These are phyloP conservation scores for Achaetomiella virescens DNA, from an alignment of 495 filamentous ascomycete species.

Conservation along the genomic window DNA sequence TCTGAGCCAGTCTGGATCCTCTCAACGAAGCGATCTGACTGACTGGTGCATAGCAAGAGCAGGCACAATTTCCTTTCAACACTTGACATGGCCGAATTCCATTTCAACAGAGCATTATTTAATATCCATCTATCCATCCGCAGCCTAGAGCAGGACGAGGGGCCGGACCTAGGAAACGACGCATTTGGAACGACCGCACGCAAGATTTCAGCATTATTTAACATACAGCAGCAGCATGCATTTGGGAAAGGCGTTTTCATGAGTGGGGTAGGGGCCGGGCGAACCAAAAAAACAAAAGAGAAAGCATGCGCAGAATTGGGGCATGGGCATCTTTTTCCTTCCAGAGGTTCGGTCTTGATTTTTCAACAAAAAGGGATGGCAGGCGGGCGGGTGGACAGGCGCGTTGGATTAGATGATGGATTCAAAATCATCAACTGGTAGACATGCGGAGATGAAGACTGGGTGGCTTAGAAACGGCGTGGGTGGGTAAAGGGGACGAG, in stretches of 20 bases:
- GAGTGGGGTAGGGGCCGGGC: background rate
- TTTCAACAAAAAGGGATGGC: constrained; percentile 33
- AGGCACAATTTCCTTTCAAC: constrained; percentile 19
- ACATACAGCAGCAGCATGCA: constrained; percentile 16
- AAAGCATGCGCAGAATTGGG: constrained; percentile 6
- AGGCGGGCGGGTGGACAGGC: background rate
- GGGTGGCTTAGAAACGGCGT: background rate
- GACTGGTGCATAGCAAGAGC: background rate
- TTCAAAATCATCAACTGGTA: constrained; percentile 9
- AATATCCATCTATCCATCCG: constrained; percentile 17
- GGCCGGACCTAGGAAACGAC: constrained; percentile 7
- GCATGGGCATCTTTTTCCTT: constrained; percentile 6
- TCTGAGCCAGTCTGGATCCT: background rate
- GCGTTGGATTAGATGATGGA: constrained; percentile 10
- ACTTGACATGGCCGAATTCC: constrained; percentile 15
- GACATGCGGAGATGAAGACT: background rate
- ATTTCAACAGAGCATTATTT: constrained; percentile 14
- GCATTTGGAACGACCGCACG: constrained; percentile 7
- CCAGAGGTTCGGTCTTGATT: constrained; percentile 18
- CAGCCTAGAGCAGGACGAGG: constrained; percentile 7
- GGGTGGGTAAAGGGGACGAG: background rate
- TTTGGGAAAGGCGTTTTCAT: constrained; percentile 16
- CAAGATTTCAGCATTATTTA: constrained; percentile 11
- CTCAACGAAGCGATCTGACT: constrained; percentile 4
- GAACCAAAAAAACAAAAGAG: background rate